Evolutionary conservation across 352 stramenopile species (phyloP).

Genomic region (Phytophthora pseudosyringae): DNA sequence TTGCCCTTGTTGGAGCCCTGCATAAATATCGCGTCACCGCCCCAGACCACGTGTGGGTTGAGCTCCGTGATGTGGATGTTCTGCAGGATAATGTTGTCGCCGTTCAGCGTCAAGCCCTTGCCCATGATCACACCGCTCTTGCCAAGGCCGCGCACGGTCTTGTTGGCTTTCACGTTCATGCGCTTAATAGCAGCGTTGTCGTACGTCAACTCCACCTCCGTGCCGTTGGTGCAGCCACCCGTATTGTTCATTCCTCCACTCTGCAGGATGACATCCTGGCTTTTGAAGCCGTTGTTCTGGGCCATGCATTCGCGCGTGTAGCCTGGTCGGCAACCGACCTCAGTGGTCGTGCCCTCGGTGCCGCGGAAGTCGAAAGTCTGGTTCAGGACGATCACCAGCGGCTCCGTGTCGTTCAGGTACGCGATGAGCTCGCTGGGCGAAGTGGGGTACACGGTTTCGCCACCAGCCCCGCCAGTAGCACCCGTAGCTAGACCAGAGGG

Average conservation of each 20-base stretch:
- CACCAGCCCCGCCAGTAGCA: constrained; percentile 38
- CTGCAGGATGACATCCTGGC: constrained; percentile 50
- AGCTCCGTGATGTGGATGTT: constrained; percentile 25
- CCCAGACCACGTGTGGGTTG: constrained; percentile 53
- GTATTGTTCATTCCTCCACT: constrained; percentile 52
- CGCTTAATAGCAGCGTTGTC: constrained; percentile 34
- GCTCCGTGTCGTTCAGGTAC: constrained; percentile 31
- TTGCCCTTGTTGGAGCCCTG: constrained; percentile 32
- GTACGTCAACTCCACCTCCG: constrained; percentile 30
- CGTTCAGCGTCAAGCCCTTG: constrained; percentile 43
- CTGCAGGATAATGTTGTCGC: constrained; percentile 56
- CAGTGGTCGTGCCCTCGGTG: constrained; percentile 44
- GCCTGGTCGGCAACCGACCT: constrained; percentile 39
- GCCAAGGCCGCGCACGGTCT: constrained; percentile 49
- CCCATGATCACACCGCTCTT: constrained; percentile 45
- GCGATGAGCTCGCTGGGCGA: constrained; percentile 34
- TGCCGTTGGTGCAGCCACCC: constrained; percentile 49
- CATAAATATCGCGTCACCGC: constrained; percentile 36
- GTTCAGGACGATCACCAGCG: constrained; percentile 49
- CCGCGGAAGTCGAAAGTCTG: constrained; percentile 48
- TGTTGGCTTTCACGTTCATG: constrained; percentile 44
- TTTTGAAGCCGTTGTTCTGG: constrained; percentile 45
- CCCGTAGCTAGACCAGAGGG: constrained; percentile 34
- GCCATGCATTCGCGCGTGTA: constrained; percentile 41
- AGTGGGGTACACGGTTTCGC: constrained; percentile 33